phyloP scores from a whole-genome alignment of 495 filamentous ascomycete species.

The Neurospora terricola region DNA sequence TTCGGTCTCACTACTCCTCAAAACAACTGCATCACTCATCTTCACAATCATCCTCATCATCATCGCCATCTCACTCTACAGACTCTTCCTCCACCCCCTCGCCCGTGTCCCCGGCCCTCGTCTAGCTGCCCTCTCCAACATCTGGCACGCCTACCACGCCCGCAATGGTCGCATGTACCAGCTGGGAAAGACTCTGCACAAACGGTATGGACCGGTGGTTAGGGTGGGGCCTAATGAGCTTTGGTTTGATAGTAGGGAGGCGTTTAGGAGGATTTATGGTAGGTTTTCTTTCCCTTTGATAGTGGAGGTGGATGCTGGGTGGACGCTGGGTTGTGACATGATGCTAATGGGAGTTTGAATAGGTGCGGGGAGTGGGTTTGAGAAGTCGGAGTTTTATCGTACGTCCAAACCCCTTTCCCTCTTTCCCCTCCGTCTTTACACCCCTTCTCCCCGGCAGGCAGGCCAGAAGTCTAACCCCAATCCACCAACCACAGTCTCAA shows the following conservation, averaged over 20 bases:
- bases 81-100: slow-evolving; percentile 25
- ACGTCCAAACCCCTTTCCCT: background rate
- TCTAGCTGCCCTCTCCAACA: slow-evolving; percentile 27
- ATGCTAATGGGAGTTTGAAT: background rate
- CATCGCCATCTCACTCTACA: slow-evolving; percentile 6
- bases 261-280: slow-evolving; percentile 34
- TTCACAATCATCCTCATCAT: background rate
- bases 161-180: slow-evolving; percentile 20
- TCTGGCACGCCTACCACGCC: slow-evolving; percentile 26
- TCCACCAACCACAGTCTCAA: slow-evolving; percentile 14
- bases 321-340: background rate
- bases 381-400: slow-evolving; percentile 33
- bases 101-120: slow-evolving; percentile 24
- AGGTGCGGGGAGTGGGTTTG: slow-evolving; percentile 22
- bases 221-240: slow-evolving; percentile 47
- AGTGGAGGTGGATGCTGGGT: too few species aligned
- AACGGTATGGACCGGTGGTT: slow-evolving; percentile 43
- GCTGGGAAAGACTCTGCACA: slow-evolving; percentile 32
- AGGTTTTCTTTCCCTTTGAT: background rate
- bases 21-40: background rate
- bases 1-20: background rate
- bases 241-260: slow-evolving; percentile 36
- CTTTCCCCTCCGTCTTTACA: too few species aligned
- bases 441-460: too few species aligned
- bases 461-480: background rate